Evolutionary conservation across 306 rosid genomes (phyloP), one percentile per base, ranked within the genome.

Genomic region (Rosa lucieae): DNA sequence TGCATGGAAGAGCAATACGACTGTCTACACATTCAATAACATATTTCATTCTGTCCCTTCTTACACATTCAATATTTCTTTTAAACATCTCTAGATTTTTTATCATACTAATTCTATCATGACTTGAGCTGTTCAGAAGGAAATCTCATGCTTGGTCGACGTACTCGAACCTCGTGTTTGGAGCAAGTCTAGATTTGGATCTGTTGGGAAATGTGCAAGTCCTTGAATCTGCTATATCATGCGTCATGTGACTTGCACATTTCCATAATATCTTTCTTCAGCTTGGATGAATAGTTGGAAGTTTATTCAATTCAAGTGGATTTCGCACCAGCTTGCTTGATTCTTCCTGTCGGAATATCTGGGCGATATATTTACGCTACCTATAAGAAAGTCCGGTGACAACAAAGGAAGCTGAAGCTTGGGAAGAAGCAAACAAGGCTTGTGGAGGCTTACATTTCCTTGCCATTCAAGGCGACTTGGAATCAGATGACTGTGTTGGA

Each of bases 351-450:
- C 1, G 98, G 93, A 74, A 92, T 94, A 75, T 85, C 94, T 1
- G 91, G 93, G 23, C 90, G 94, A 15, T 94, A 94, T 78, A 84
- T 94, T 21, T 94, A 89, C 15, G 93, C 97, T 12, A 89, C 94
- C 23, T 94, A 88, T 48, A 87, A 92, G 73, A 94, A 92, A 87
- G 61, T 70, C 74, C 87, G 1, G 89, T 78, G 44, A 81, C 98
- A 70, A 89, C 88, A 10, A 86, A 66, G 23, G 98, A 94, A 86
- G 93, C 97, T 17, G 97, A 92, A 81, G 97, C 97, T 14, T 94
- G 98, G 98, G 98, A 94, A 87, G 93, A 90, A 67, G 94, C 98
- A 43, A 94, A 92, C 89, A 92, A 92, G 84, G 89, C 88, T 79
- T 85, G 86, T 26, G 94, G 97, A 61, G 98, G 98, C 42, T 88